phyloP scores from a whole-genome alignment of 139 green algal species.

The Diplosphaera chodatii region DNA sequence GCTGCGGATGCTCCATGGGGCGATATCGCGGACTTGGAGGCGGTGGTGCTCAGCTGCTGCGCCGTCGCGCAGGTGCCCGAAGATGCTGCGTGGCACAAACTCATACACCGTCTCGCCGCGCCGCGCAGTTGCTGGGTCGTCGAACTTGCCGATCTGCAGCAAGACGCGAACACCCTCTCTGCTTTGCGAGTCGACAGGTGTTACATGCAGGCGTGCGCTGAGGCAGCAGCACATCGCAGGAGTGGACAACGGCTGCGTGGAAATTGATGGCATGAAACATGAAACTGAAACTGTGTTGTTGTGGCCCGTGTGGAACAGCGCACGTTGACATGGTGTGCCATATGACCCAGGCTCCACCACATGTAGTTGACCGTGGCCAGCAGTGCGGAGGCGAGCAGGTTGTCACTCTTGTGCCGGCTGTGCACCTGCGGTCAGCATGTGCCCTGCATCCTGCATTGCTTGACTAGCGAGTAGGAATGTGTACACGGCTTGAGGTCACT shows the following conservation, averaged over 20 bases:
- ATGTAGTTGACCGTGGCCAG: conserved; percentile 41
- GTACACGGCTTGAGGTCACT: too few species aligned
- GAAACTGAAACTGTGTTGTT: too few species aligned
- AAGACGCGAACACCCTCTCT: too few species aligned
- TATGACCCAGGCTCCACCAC: conserved; percentile 43
- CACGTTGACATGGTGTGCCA: conserved; percentile 49
- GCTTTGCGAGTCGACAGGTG: too few species aligned
- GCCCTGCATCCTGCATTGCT: too few species aligned
- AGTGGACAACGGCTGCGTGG: too few species aligned
- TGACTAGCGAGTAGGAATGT: too few species aligned
- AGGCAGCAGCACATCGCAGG: too few species aligned
- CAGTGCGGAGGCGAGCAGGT: conserved; percentile 19
- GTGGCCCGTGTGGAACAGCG: neutral
- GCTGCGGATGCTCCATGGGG: conserved; percentile 15
- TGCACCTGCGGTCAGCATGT: conserved; percentile 34
- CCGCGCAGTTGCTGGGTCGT: conserved; percentile 40
- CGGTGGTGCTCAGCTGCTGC: conserved; percentile 16
- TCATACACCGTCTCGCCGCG: conserved; percentile 41
- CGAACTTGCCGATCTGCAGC: conserved; percentile 31
- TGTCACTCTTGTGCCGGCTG: conserved; percentile 20
- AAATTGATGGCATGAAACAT: too few species aligned
- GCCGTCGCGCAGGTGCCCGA: conserved; percentile 30
- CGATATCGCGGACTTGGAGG: conserved; percentile 7
- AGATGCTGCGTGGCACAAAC: conserved; percentile 42
- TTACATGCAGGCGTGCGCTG: too few species aligned